A percentile compares a stretch with the other conserved stretches of the same genome.
Evolutionary conservation across 1,139 yeast genomes (phyloP).

Genomic region (Candida sanyaensis): DNA sequence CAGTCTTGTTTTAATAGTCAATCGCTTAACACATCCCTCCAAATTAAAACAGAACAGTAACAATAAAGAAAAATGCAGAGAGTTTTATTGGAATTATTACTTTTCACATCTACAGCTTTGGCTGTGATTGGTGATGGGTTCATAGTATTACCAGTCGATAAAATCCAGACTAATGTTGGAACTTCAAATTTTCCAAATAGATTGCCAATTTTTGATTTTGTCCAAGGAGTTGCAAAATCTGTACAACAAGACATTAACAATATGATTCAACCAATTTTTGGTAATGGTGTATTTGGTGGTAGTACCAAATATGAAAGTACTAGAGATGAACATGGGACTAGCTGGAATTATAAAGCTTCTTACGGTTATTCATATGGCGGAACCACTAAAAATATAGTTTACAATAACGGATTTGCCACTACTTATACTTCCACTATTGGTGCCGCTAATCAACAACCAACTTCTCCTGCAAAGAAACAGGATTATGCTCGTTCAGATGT

Average conservation of each 20-base stretch:
- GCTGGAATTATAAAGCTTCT: conserved; percentile 1
- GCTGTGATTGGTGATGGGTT: conserved; percentile 12
- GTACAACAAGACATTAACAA: conserved; percentile 4
- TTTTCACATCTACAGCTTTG: conserved; percentile 7
- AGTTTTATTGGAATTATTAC: conserved; percentile 3
- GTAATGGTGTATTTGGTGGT: conserved; percentile 2
- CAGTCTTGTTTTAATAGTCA: background rate
- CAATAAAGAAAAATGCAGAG: conserved; percentile 1
- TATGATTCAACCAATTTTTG: conserved; percentile 6
- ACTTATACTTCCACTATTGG: background rate
- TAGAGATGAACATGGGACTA: background rate
- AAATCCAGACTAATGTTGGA: conserved; percentile 6
- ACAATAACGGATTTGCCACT: background rate
- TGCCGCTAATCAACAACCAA: background rate
- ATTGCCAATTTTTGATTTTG: conserved; percentile 6
- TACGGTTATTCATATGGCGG: background rate
- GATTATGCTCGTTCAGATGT: background rate
- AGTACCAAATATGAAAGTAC: background rate
- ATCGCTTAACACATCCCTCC: background rate
- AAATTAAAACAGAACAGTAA: background rate
- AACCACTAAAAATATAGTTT: background rate
- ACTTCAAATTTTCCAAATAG: conserved; percentile 5
- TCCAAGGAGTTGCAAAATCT: background rate
- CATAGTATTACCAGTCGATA: conserved; percentile 9
- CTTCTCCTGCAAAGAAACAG: background rate